Conservation (phyloP, 179 eudicot species). For the Vitellaria paradoxa region DNA sequence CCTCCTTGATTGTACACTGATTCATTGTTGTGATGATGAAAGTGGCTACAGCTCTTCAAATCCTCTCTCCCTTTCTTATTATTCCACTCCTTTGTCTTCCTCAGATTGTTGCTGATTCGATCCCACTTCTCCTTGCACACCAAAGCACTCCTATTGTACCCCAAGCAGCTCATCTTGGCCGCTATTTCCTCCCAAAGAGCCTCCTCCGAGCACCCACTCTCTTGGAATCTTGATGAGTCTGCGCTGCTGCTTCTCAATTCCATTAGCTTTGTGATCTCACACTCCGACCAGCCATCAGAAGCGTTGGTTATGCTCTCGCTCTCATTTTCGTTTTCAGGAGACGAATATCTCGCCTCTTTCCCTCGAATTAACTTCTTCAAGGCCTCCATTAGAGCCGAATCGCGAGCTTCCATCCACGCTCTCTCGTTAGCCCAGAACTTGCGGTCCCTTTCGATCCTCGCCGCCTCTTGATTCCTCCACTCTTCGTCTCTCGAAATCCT, state of each 20-base stretch:
- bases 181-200: constrained; percentile 69
- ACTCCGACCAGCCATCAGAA: constrained; percentile 45
- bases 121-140: constrained; percentile 67
- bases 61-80: constrained; percentile 45
- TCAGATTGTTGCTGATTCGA: constrained; percentile 34
- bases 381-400: constrained; percentile 61
- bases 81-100: constrained; percentile 25
- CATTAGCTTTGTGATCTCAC: constrained; percentile 48
- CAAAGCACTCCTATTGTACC: constrained; percentile 46
- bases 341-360: constrained; percentile 4
- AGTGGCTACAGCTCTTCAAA: constrained; percentile 22
- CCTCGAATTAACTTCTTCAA: constrained; percentile 39
- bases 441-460: constrained; percentile 59
- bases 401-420: constrained; percentile 85
- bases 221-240: constrained; percentile 36
- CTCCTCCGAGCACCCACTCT: constrained; percentile 47
- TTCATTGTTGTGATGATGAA: not conserved
- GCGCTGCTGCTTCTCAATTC: constrained; percentile 61
- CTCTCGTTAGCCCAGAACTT: constrained; percentile 76
- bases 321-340: not conserved
- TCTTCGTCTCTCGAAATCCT: constrained; percentile 70
- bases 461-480: constrained; percentile 72
- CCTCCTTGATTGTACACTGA: not conserved
- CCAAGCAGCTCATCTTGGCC: constrained; percentile 56
- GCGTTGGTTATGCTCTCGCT: too few species aligned